Percentiles rank a stretch among this genome's conserved stretches.
Conservation (phyloP, 202 grass and related monocot genomes). For the Setaria italica region DNA sequence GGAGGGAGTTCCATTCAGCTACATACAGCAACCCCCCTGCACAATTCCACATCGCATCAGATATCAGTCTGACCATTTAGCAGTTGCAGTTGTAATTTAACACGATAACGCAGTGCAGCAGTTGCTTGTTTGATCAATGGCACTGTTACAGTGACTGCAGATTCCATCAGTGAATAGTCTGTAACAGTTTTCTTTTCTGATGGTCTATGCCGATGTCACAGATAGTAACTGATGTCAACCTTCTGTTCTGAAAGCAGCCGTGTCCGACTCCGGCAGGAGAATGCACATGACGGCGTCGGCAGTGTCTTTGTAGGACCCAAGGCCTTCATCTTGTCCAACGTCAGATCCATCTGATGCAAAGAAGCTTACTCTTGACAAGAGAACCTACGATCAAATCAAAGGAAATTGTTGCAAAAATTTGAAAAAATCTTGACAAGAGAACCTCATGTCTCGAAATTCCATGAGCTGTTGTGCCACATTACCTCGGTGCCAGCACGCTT, state of each 20-base stretch:
- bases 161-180: background rate
- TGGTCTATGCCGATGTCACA: background rate
- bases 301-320: constrained; percentile 59
- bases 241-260: constrained; percentile 52
- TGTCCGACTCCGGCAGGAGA: constrained; percentile 63
- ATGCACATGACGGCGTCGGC: constrained; percentile 73
- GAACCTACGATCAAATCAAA: constrained; percentile 40
- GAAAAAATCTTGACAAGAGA: too few relatives aligned
- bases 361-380: constrained; percentile 63
- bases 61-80: background rate
- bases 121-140: background rate
- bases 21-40: constrained; percentile 74
- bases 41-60: constrained; percentile 2
- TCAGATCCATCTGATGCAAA: constrained; percentile 49
- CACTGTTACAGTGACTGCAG: background rate
- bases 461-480: background rate
- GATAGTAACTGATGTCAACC: constrained; percentile 14
- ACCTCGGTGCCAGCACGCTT: constrained; percentile 69
- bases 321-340: constrained; percentile 6
- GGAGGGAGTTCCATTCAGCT: constrained; percentile 72
- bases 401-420: background rate
- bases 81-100: background rate
- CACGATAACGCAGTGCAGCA: background rate
- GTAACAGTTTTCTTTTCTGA: background rate
- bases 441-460: background rate